Conservation (phyloP, 129 eudicot species). For the Oenanthe sinensis region DNA sequence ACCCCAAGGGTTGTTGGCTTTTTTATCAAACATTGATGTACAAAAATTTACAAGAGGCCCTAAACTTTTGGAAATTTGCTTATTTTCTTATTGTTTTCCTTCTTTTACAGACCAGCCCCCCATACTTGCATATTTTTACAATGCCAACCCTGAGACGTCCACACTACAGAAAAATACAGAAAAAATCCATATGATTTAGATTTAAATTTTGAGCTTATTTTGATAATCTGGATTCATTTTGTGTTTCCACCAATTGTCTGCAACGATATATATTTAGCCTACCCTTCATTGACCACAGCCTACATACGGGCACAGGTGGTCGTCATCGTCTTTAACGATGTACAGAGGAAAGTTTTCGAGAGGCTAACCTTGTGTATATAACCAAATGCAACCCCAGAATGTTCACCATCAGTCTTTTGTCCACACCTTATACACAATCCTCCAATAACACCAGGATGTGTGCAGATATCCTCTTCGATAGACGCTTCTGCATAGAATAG, state of each 20-base stretch:
- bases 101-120: neutral
- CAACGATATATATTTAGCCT: neutral
- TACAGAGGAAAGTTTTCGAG: neutral
- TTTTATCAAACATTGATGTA: neutral
- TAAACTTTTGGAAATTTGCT: neutral
- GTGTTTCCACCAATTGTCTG: neutral
- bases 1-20: neutral
- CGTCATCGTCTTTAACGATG: neutral
- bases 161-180: neutral
- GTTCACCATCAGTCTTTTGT: conserved; percentile 47
- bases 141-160: neutral
- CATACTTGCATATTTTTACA: neutral
- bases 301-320: neutral
- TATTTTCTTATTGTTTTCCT: no score
- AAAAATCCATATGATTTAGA: neutral
- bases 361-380: conserved; percentile 72
- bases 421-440: conserved; percentile 82
- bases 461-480: conserved; percentile 28
- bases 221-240: neutral
- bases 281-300: neutral
- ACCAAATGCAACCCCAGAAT: conserved; percentile 53
- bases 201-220: neutral
- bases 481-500: conserved; percentile 38
- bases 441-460: conserved; percentile 60
- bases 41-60: neutral